Evolutionary conservation across 1,284 basidiomycete species (phyloP), one percentile per base, ranked within the genome.

Genomic region (Mycosarcoma mackinlayi): DNA sequence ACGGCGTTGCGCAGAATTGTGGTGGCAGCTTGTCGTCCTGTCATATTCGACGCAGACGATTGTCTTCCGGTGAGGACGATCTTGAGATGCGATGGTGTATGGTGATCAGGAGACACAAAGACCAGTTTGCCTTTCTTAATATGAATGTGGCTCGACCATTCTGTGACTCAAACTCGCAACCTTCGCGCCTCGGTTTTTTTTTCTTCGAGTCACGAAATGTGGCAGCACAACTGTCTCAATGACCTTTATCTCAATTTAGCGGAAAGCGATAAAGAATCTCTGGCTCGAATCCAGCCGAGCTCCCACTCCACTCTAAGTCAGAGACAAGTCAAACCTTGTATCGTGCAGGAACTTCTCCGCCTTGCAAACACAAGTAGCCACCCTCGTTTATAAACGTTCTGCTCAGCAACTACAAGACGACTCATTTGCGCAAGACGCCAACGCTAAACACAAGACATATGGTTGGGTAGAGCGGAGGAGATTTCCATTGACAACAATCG

Each of bases 11-110:
- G 50, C 47, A 56, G 27, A n/a, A 61, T 38, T 1, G 48, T 31
- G 21, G 33, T 46, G 6, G 57, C 64, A 19, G 41, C 45, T 25
- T 56, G 49, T 45, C 64, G 58, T 49, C 64, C 58, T 1, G 64
- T 50, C 64, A 67, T 67, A 3, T 3, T 51, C 24, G n/a, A 18
- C 4, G 24, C 4, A 10, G 4, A 14, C 3, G 6, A 34, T 37
- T 27, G 23, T 27, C n/a, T 8, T 18, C n/a, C n/a, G n/a, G n/a
- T 18, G 40, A 40, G 18, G 14, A 16, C 19, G 21, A 6, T 37
- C n/a, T 5, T 8, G 28, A 31, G n/a, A 27, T 25, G 23, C 23
- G 34, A 19, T 45, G 50, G 23, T 45, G 11, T 34, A 28, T 47
- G 25, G 42, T 47, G 27, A 30, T 9, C 25, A 13, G 13, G 16